Evolutionary conservation across 225 moss, liverwort and hornwort species (phyloP).

Genomic region (Physcomitrellopsis africana): DNA sequence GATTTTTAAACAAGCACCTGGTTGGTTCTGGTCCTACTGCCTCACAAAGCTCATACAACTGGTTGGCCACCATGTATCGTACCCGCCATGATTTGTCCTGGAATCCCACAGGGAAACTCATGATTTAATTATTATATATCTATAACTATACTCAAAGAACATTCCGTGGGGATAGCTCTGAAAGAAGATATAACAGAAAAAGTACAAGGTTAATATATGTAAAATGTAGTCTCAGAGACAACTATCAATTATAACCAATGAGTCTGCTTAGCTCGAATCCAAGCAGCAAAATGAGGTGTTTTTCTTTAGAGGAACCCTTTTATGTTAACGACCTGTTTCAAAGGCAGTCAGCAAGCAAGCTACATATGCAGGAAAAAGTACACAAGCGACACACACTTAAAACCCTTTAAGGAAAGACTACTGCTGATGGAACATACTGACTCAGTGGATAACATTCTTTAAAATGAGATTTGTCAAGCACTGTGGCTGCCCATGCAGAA

Average conservation of each 20-base stretch:
- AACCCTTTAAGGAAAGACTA: too few relatives aligned
- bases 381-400: background rate
- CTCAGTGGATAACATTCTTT: background rate
- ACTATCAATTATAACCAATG: background rate
- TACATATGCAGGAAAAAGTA: background rate
- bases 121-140: background rate
- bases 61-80: conserved; percentile 98
- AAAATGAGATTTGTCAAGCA: background rate
- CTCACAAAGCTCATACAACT: conserved; percentile 95
- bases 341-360: background rate
- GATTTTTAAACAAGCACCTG: conserved; percentile 46
- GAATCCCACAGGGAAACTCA: conserved; percentile 26
- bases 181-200: background rate
- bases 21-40: conserved; percentile 93
- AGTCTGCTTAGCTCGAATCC: background rate
- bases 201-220: conserved; percentile 1
- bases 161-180: background rate
- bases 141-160: background rate
- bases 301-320: background rate
- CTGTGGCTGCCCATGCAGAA: background rate
- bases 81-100: conserved; percentile 99
- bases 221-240: conserved; percentile 6
- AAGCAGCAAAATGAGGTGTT: background rate
- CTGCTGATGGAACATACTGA: too few relatives aligned
- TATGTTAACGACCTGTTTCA: background rate